A percentile compares a stretch with the other conserved stretches of the same genome.
These are phyloP conservation scores for Ogataea paradorogensis DNA, from an alignment of 805 yeast genomes.

Conservation along the genomic window DNA sequence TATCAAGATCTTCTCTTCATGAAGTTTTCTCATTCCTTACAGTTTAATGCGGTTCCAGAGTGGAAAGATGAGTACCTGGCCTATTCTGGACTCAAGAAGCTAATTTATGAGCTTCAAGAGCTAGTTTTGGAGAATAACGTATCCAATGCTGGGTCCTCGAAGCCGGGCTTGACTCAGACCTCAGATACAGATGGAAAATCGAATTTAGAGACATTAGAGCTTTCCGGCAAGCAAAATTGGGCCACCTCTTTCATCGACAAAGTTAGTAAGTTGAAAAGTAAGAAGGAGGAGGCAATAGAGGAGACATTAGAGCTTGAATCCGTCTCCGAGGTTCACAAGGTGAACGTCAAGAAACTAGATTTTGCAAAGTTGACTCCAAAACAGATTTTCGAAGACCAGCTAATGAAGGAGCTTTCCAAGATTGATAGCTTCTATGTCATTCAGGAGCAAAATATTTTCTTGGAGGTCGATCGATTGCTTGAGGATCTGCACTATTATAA, in stretches of 20 bases:
- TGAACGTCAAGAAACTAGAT: constrained; percentile 20
- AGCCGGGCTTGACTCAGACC: constrained; percentile 12
- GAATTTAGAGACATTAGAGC: constrained; percentile 16
- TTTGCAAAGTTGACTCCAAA: constrained; percentile 33
- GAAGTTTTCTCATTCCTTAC: constrained; percentile 50
- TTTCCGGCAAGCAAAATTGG: constrained; percentile 10
- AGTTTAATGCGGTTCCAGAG: constrained; percentile 53
- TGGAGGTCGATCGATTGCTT: constrained; percentile 44
- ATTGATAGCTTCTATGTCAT: constrained; percentile 49
- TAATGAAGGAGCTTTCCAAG: constrained; percentile 48
- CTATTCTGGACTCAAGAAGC: constrained; percentile 51
- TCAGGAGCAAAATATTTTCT: constrained; percentile 45
- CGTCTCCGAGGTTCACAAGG: constrained; percentile 2
- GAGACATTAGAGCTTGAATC: constrained; percentile 22
- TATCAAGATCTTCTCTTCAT: constrained; percentile 23
- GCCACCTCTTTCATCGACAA: constrained; percentile 17
- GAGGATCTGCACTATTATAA: constrained; percentile 44
- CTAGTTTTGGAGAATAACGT: constrained; percentile 18
- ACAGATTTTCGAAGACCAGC: constrained; percentile 44
- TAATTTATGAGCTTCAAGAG: constrained; percentile 53
- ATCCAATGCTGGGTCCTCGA: constrained; percentile 18
- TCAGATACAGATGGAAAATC: constrained; percentile 17
- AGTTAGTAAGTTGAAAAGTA: constrained; percentile 14
- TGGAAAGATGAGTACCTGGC: constrained; percentile 47
- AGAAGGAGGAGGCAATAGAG: constrained; percentile 10